Percentiles rank a stretch among this genome's conserved stretches.
Conservation (phyloP, 2,329 filamentous ascomycete species). For the Fusarium sp. region DNA sequence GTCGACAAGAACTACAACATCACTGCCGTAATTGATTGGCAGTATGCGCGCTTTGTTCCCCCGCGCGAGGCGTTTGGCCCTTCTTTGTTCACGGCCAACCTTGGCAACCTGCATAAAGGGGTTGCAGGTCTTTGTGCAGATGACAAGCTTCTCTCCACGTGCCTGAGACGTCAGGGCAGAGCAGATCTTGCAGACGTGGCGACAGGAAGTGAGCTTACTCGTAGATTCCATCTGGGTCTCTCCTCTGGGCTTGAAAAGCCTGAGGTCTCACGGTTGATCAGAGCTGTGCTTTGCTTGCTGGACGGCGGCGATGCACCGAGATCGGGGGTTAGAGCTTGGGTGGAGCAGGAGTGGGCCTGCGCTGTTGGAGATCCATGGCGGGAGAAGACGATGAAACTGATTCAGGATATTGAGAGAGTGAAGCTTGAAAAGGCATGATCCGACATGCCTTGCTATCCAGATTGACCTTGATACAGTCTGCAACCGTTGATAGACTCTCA, state of each 20-base stretch:
- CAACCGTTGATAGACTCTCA: not conserved
- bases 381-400: not conserved
- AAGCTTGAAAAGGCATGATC: not conserved
- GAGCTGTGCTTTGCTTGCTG: slow-evolving; percentile 4
- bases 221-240: slow-evolving; percentile 3
- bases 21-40: slow-evolving; percentile 21
- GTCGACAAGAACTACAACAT: slow-evolving; percentile 10
- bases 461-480: not conserved
- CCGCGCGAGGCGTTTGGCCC: slow-evolving; percentile 11
- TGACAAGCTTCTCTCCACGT: not conserved
- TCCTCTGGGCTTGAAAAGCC: not conserved
- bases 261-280: not conserved
- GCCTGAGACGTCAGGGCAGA: not conserved
- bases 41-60: slow-evolving; percentile 17
- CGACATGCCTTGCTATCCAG: not conserved
- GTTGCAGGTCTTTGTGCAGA: not conserved
- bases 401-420: not conserved
- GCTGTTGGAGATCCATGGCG: not conserved
- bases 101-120: not conserved
- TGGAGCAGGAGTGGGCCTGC: slow-evolving; percentile 53
- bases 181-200: not conserved
- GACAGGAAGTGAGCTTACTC: not conserved
- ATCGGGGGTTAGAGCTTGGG: slow-evolving; percentile 1
- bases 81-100: slow-evolving; percentile 10
- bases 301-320: not conserved